Base-by-base conservation (phyloP, 805 yeast species). In the Lipomyces yamadae region DNA sequence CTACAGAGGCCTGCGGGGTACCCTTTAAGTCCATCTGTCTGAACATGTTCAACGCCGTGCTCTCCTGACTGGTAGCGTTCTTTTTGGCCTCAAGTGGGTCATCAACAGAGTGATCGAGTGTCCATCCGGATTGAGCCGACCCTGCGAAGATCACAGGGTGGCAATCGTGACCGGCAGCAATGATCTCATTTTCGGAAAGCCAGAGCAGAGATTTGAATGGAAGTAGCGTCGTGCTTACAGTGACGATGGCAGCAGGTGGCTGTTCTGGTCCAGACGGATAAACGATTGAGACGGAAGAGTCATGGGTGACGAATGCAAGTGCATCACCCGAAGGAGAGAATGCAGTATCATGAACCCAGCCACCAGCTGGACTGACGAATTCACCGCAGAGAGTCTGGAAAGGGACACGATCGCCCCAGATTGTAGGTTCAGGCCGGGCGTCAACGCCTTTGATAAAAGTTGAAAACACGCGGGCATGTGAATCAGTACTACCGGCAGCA, bases 1-100 rank as follows among this genome's bases (percentile, higher is more conserved):
- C 78, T 63, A 77, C 76, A 37, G 77, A 77, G 64, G 78, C 82
- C 62, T 81, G 80, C 73, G 80, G 81, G 65, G 90, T 85, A 67
- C 99, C 99, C 82, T 92, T 95, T 77, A 94, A 84, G 80, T 95
- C 99, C 84, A 95, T 81, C 78, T 94, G 97, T 79, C 91, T 88
- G 82, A 95, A 95, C 93, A 94, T 92, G 80, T 90, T 90, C 78
- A 95, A 85, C 4, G 85, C 81, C 13, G 84, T 79, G 61, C 76
- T 76, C 55, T 79, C 82, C 13, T 84, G 84, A 64, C 83, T 85
- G 63, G 85, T 91, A 18, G 76, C 78, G 30, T 76, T 78, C 68
- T 77, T 68, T 70, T 73, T 74, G 45, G 76, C 71, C 60, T 74
- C 70, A 34, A 71, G 70, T 13, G 80, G 86, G 72, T 86, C 92